These are phyloP conservation scores for Hygrocybe coccinea DNA, from an alignment of 768 basidiomycete genomes.

Conservation along the genomic window DNA sequence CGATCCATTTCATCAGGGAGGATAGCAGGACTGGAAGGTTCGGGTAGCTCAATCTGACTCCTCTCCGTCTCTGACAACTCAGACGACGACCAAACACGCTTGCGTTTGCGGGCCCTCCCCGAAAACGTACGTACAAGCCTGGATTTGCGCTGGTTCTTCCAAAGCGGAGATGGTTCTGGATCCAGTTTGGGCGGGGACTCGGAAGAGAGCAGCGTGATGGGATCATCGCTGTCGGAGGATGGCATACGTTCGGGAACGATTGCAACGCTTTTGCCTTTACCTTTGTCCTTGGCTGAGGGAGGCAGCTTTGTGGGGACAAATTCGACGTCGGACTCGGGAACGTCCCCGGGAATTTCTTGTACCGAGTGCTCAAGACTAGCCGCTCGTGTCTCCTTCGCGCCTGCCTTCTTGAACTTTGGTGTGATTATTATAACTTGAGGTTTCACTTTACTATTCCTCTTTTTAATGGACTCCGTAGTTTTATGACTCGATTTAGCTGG, in stretches of 20 bases:
- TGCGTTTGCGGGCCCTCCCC: background rate
- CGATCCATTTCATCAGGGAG: background rate
- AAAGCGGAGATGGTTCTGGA: background rate
- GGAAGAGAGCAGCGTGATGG: background rate
- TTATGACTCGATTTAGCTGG: too few relatives aligned
- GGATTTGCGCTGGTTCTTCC: background rate
- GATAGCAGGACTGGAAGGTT: background rate
- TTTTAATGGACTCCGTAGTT: too few relatives aligned
- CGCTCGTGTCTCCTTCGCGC: background rate
- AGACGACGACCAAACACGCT: background rate
- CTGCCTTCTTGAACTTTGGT: background rate
- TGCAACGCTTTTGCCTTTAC: background rate
- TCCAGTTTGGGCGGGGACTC: background rate
- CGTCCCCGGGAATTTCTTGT: background rate
- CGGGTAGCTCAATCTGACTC: background rate
- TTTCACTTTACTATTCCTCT: too few relatives aligned
- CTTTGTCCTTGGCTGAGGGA: background rate
- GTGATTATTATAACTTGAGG: too few relatives aligned
- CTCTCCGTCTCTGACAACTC: background rate
- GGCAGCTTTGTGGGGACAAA: background rate
- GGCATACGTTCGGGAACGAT: background rate
- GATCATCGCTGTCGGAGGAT: constrained; percentile 3
- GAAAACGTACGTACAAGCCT: background rate
- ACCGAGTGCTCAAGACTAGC: background rate
- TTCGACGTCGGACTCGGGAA: background rate